Conservation (phyloP, 345 rosid species). For the Cardamine chenopodiifolia region DNA sequence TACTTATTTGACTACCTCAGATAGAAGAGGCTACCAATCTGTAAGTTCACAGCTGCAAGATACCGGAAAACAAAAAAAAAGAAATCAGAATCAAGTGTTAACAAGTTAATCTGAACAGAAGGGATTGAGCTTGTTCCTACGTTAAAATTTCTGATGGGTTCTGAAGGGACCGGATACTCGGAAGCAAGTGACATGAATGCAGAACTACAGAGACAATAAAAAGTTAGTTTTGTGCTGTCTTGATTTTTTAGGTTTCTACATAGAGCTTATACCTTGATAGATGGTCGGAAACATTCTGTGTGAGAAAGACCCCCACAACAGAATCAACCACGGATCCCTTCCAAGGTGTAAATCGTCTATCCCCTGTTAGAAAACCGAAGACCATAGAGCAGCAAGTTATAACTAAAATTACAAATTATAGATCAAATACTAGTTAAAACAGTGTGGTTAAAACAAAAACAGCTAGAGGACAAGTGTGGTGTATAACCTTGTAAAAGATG, state of each 20-base stretch:
- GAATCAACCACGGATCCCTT: slow-evolving; percentile 98
- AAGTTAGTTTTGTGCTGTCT: slow-evolving; percentile 26
- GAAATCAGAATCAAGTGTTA: slow-evolving; percentile 3
- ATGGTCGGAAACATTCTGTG: slow-evolving; percentile 96
- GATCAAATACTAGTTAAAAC: not conserved
- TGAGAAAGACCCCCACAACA: slow-evolving; percentile 94
- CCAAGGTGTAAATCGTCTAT: slow-evolving; percentile 93
- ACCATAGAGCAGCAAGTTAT: slow-evolving; percentile 27
- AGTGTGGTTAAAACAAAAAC: not conserved
- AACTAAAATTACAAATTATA: not conserved
- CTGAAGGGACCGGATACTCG: slow-evolving; percentile 54
- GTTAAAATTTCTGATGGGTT: slow-evolving; percentile 40
- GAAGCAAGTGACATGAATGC: slow-evolving; percentile 94
- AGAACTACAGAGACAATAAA: slow-evolving; percentile 56
- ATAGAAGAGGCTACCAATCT: slow-evolving; percentile 81
- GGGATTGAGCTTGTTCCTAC: slow-evolving; percentile 46
- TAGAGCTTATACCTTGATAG: slow-evolving; percentile 70
- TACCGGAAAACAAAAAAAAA: not conserved
- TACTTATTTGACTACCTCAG: slow-evolving; percentile 52
- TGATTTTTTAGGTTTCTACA: slow-evolving; percentile 1
- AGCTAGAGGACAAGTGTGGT: not conserved
- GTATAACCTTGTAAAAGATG: slow-evolving; percentile 92
- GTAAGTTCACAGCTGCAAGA: slow-evolving; percentile 85
- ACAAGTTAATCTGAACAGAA: slow-evolving; percentile 4
- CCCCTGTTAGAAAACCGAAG: slow-evolving; percentile 57